Percentiles rank a stretch among this genome's conserved stretches.
phyloP scores from a whole-genome alignment of 2,329 filamentous ascomycete genomes.

The Botrytis pseudocinerea region DNA sequence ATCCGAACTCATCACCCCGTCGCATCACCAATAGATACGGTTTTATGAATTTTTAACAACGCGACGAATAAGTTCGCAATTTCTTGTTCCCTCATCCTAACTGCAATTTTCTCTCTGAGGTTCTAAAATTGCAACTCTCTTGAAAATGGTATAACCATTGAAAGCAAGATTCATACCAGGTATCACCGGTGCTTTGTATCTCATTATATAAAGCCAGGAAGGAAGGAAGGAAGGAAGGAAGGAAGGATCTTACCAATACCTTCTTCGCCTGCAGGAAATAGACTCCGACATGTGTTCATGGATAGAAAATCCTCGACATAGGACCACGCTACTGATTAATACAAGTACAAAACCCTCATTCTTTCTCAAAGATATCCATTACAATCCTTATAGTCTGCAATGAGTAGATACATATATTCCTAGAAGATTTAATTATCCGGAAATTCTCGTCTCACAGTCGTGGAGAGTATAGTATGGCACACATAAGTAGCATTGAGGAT shows the following conservation, averaged over 20 bases:
- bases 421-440: no score
- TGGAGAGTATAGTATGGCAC: neutral
- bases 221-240: neutral
- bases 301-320: neutral
- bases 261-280: neutral
- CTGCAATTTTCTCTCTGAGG: neutral
- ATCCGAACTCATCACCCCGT: neutral
- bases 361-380: neutral
- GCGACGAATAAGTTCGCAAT: no score
- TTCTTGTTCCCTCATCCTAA: neutral
- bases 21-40: neutral
- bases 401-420: neutral
- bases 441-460: neutral
- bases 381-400: neutral
- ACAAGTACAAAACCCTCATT: neutral
- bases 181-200: neutral
- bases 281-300: neutral
- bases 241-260: neutral
- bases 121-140: neutral
- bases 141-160: neutral
- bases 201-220: no score
- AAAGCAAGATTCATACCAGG: neutral
- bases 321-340: neutral
- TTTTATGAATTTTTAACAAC: neutral
- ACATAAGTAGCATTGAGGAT: neutral